Percentiles rank a stretch among this genome's conserved stretches.
Evolutionary conservation across 2,329 filamentous ascomycete species (phyloP).

Genomic region (Trichoderma oligosporum): DNA sequence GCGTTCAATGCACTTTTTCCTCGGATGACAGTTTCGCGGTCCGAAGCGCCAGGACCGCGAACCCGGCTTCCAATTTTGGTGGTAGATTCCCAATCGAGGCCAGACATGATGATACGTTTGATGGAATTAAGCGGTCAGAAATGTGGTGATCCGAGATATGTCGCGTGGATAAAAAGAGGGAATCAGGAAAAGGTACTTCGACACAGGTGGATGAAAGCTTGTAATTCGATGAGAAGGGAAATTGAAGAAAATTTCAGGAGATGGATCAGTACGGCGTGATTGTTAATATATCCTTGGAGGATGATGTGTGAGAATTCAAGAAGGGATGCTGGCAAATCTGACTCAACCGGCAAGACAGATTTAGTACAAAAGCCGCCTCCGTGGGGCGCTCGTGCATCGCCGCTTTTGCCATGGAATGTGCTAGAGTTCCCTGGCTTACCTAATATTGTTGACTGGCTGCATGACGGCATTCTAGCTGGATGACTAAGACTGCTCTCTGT

Average conservation of each 20-base stretch:
- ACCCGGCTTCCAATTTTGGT: constrained; percentile 93
- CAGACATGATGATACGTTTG: constrained; percentile 50
- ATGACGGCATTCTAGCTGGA: constrained; percentile 15
- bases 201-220: not conserved
- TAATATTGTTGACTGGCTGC: constrained; percentile 11
- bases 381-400: constrained; percentile 21
- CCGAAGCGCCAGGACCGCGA: constrained; percentile 59
- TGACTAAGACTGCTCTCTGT: constrained; percentile 24
- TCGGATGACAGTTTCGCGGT: constrained; percentile 84
- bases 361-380: constrained; percentile 22
- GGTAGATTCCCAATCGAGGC: constrained; percentile 69
- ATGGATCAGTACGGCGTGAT: not conserved
- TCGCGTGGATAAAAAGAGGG: constrained; percentile 23
- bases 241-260: not conserved
- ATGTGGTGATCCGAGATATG: constrained; percentile 30
- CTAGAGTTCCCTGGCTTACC: constrained; percentile 26
- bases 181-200: constrained; percentile 27
- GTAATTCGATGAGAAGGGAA: not conserved
- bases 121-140: constrained; percentile 10
- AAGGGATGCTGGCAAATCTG: constrained; percentile 25
- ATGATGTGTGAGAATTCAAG: constrained; percentile 2
- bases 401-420: constrained; percentile 28
- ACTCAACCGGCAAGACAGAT: constrained; percentile 37
- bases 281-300: not conserved
- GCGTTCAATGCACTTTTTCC: constrained; percentile 83